A percentile compares a stretch with the other conserved stretches of the same genome.
These are phyloP conservation scores for Funneliformis mosseae DNA, from an alignment of 192 early-diverging fungal species.

Conservation along the genomic window DNA sequence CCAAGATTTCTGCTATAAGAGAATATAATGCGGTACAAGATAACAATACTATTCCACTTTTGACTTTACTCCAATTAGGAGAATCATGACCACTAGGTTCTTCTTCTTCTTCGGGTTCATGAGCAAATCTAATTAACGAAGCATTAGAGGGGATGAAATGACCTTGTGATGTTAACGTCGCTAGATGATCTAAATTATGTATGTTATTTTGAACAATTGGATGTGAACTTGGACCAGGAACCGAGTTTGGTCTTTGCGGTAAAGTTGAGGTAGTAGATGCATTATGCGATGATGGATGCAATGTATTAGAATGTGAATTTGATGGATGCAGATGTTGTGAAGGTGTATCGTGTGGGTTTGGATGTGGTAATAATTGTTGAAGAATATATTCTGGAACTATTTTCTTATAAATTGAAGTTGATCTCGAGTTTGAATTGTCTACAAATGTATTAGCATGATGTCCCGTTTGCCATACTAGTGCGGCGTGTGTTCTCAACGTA, in stretches of 20 bases:
- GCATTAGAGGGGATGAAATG: slow-evolving; percentile 24
- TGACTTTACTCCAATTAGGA: slow-evolving; percentile 87
- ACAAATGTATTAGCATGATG: slow-evolving; percentile 33
- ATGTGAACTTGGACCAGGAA: background rate
- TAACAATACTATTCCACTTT: slow-evolving; percentile 78
- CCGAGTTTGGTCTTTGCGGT: slow-evolving; percentile 1
- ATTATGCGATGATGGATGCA: too few relatives aligned
- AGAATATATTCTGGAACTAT: slow-evolving; percentile 52
- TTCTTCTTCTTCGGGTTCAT: slow-evolving; percentile 64
- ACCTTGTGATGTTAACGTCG: slow-evolving; percentile 35
- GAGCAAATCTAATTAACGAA: slow-evolving; percentile 39
- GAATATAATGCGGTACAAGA: slow-evolving; percentile 82
- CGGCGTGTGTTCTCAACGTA: slow-evolving; percentile 88
- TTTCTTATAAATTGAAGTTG: slow-evolving; percentile 49
- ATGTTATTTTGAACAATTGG: slow-evolving; percentile 19
- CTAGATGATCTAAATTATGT: slow-evolving; percentile 12
- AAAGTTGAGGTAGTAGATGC: background rate
- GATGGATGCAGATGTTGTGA: background rate
- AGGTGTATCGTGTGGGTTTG: background rate
- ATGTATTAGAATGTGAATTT: background rate
- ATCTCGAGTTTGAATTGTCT: slow-evolving; percentile 28
- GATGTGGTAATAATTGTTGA: slow-evolving; percentile 38
- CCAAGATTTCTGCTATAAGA: slow-evolving; percentile 91
- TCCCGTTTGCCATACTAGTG: slow-evolving; percentile 69
- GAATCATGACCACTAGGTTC: slow-evolving; percentile 81